Base-by-base conservation (phyloP, 495 filamentous ascomycete species). In the Talaromyces borbonicus region DNA sequence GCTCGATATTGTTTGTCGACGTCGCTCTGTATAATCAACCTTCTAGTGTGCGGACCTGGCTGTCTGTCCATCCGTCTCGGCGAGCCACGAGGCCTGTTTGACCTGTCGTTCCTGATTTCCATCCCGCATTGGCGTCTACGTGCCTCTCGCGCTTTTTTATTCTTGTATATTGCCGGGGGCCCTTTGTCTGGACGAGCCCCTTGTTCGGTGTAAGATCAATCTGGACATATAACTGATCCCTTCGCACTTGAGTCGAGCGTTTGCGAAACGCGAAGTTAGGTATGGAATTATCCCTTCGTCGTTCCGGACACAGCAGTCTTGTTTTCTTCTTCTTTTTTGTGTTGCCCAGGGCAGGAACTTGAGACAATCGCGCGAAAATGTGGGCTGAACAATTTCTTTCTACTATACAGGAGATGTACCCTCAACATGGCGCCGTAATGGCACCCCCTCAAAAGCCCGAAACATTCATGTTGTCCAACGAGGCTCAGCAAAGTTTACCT, bases 391-490 rank as follows among this genome's bases (percentile, higher is more conserved):
- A 31, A 5, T 43, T 42, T 40, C 24, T 46, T 27, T 46, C 29
- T 24, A 11, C 15, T 46, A 31, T 29, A 22, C 29, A 49, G 40
- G 60, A 53, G 24, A 77, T 77, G 73, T 77, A 74, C 60, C 60
- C 73, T 32, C 71, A 74, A 54, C 63, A 65, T 46, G 63, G 65
- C 60, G 63, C 71, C 49, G 65, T 72, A 4, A 81, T 82, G 78
- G 74, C 79, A 52, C 78, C 80, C 18, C 77, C 79, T 18, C 90
- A 95, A 65, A 94, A 94, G 62, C 92, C 92, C 38, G 92, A 97
- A 72, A 98, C 92, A 5, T 98, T 98, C 57, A 90, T 97, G 85
- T 77, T 98, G 52, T 94, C 88, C 53, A 86, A 81, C 52, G 90
- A 96, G 67, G 90, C 93, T 32, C 90, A 96, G 66, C 88, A 95